Percentiles rank a stretch among this genome's conserved stretches.
These are phyloP conservation scores for Blastomyces percursus DNA, from an alignment of 2,329 filamentous ascomycete species.

Conservation along the genomic window DNA sequence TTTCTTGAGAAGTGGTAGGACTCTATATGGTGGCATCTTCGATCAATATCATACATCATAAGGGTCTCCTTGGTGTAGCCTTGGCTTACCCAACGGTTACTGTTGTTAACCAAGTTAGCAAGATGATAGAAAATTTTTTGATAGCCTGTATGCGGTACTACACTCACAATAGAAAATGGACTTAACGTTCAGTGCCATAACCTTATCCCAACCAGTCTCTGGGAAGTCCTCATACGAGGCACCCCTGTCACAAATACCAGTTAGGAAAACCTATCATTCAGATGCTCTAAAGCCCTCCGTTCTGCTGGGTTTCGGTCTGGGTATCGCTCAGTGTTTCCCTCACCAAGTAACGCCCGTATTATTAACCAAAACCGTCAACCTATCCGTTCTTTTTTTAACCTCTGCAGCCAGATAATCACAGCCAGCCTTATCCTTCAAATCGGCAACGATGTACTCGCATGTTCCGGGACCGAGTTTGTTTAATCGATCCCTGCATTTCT, in stretches of 20 bases:
- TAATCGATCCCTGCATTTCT: conserved; percentile 25
- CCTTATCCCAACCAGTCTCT: conserved; percentile 41
- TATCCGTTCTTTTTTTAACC: conserved; percentile 27
- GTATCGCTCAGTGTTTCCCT: neutral
- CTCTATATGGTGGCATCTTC: conserved; percentile 17
- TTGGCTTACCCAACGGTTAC: conserved; percentile 1
- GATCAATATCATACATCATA: neutral
- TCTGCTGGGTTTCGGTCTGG: neutral
- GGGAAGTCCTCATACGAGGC: conserved; percentile 40
- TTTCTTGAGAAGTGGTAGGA: conserved; percentile 28
- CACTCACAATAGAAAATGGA: conserved; percentile 28
- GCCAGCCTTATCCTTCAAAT: conserved; percentile 32
- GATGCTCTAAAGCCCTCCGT: neutral
- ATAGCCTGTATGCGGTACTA: neutral
- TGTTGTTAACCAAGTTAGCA: neutral
- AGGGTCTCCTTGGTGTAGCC: neutral
- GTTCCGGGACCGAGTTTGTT: conserved; percentile 32
- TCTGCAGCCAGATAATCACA: conserved; percentile 28
- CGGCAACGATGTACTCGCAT: conserved; percentile 33
- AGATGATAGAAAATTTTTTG: neutral
- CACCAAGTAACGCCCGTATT: conserved; percentile 32
- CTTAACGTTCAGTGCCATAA: conserved; percentile 37
- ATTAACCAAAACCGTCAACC: conserved; percentile 32
- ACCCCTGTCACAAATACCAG: conserved; percentile 21
- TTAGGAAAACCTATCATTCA: neutral